Conservation (phyloP, 2,329 filamentous ascomycete genomes). For the Orbilia brochopaga region DNA sequence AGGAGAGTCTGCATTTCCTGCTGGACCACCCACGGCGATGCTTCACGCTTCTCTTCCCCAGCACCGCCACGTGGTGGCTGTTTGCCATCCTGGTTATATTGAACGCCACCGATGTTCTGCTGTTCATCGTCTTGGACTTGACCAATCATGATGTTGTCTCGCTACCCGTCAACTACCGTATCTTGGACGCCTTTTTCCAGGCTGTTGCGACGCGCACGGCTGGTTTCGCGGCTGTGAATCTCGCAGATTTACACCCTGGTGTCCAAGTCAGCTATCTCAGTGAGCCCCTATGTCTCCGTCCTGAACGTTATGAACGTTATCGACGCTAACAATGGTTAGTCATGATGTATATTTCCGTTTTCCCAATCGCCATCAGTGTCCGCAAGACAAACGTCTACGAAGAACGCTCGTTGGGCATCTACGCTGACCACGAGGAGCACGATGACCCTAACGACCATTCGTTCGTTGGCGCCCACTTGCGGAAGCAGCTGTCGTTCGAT, state of each 20-base stretch:
- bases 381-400: constrained; percentile 96
- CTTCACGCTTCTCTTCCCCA: constrained; percentile 92
- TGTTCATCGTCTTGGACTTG: constrained; percentile 91
- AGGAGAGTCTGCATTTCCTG: constrained; percentile 88
- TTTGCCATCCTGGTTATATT: constrained; percentile 82
- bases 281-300: constrained; percentile 34
- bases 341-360: constrained; percentile 99
- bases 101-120: constrained; percentile 83
- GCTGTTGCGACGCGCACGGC: constrained; percentile 88
- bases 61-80: constrained; percentile 91
- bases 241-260: constrained; percentile 80
- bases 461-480: constrained; percentile 89
- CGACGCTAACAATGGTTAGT: constrained; percentile 58
- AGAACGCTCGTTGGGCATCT: constrained; percentile 82
- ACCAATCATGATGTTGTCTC: constrained; percentile 71
- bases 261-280: constrained; percentile 89
- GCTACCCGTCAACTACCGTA: constrained; percentile 73
- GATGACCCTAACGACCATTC: constrained; percentile 70
- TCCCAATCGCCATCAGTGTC: constrained; percentile 93
- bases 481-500: constrained; percentile 93
- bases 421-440: constrained; percentile 63
- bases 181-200: constrained; percentile 88
- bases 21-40: constrained; percentile 94
- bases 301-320: no score
- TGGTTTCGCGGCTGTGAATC: constrained; percentile 81